These are phyloP conservation scores for Aquilaria yunnanensis DNA, from an alignment of 345 rosid species.

Conservation along the genomic window DNA sequence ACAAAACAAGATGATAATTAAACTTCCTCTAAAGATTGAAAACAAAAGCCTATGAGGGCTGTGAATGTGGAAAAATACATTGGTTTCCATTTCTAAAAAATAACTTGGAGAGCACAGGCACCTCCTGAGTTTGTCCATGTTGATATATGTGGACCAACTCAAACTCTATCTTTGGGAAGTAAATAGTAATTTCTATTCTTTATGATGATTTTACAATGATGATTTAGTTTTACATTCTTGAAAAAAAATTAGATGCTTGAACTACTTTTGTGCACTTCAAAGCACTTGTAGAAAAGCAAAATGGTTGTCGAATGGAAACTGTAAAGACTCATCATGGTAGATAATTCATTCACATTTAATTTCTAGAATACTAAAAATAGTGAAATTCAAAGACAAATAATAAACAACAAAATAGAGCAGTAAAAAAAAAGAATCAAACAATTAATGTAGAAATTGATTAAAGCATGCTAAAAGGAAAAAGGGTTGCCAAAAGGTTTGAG, in stretches of 20 bases:
- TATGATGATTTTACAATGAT: not conserved
- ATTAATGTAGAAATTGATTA: no score
- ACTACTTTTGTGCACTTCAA: not conserved
- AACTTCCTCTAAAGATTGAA: no score
- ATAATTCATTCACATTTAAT: no score
- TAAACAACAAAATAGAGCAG: no score
- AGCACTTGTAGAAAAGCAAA: slow-evolving; percentile 1
- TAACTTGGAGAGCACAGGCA: slow-evolving; percentile 1
- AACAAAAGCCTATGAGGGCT: not conserved
- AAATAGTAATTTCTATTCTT: slow-evolving; percentile 1
- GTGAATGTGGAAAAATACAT: not conserved
- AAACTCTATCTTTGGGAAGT: not conserved
- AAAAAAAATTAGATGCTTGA: not conserved
- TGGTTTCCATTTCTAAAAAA: not conserved
- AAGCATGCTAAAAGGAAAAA: no score
- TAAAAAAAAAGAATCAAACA: no score
- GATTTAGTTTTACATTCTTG: not conserved
- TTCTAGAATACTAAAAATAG: no score
- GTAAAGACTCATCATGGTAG: no score
- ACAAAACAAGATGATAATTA: no score
- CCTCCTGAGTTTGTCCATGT: slow-evolving; percentile 3
- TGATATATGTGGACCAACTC: slow-evolving; percentile 6
- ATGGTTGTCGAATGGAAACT: not conserved
- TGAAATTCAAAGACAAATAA: no score
- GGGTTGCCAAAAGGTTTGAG: no score